Conservation (phyloP, 176 grass and related monocot species). For the Hyparrhenia diplandra region DNA sequence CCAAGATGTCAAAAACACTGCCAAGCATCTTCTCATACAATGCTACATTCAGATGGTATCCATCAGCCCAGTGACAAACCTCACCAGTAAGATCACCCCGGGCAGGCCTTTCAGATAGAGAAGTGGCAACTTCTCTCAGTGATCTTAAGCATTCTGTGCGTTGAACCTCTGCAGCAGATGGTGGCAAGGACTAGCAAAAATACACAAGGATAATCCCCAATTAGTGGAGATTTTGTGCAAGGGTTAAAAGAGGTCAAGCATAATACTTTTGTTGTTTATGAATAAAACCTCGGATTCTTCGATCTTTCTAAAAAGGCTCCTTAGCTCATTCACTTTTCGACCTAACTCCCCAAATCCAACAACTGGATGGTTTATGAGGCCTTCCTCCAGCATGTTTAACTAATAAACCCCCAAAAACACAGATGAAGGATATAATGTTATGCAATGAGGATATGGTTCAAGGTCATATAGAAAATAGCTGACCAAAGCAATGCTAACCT, state of each 20-base stretch:
- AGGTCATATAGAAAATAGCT: constrained; percentile 13
- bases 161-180: constrained; percentile 83
- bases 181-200: constrained; percentile 55
- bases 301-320: constrained; percentile 87
- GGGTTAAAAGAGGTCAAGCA: constrained; percentile 4
- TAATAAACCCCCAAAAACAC: constrained; percentile 46
- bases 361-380: constrained; percentile 89
- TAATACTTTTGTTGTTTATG: constrained; percentile 20
- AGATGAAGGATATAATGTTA: constrained; percentile 26
- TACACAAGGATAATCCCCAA: constrained; percentile 13
- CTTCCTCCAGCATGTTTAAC: constrained; percentile 99
- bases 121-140: constrained; percentile 69
- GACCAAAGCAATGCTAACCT: constrained; percentile 48
- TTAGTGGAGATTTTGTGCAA: background rate
- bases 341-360: constrained; percentile 90
- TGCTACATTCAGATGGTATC: constrained; percentile 85
- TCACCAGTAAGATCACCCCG: constrained; percentile 92
- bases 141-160: constrained; percentile 70
- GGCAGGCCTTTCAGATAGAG: constrained; percentile 83
- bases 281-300: constrained; percentile 93
- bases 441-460: constrained; percentile 2
- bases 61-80: constrained; percentile 98
- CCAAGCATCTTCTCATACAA: constrained; percentile 92
- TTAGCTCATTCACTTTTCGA: constrained; percentile 80
- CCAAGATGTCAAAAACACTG: constrained; percentile 90